Evolutionary conservation across 179 eudicot genomes (phyloP), one percentile per base, ranked within the genome.

Genomic region (Nepenthes alata): DNA sequence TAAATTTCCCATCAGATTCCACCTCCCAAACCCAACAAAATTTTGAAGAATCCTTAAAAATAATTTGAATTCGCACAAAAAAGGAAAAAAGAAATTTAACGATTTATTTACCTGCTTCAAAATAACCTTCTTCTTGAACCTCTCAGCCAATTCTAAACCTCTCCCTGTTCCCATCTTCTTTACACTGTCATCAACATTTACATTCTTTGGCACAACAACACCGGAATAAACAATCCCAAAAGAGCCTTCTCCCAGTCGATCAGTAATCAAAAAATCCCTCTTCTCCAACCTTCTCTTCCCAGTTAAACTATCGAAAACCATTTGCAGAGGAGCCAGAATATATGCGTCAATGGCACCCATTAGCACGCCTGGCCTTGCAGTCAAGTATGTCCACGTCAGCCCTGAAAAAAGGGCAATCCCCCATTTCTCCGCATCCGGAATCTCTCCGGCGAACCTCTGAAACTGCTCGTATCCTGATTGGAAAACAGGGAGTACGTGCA

Each of bases 191-290:
- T 83, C 88, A 11, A 72, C 69, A 57, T 62, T 79, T 1, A 73
- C 69, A 66, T 77, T 70, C 79, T 81, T 91, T 1, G 96, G 96
- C 63, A 91, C 81, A 60, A 86, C 51, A 25, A 81, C 78, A 14
- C 98, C 98, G 61, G 91, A 76, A 73, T 91, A 91, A 63, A 91
- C 98, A 62, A 86, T 74, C 41, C 98, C 98, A 72, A 93, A 93
- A 1, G 98, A 86, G 14, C 96, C 98, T 69, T 93, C 96, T 36
- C 98, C 96, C 57, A 93, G 36, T 51, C 78, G 80, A 11, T 76
- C 82, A 57, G 84, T 85, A 36, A 89, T 62, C 53, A 89, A 63
- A 63, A 93, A 89, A 85, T 89, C 89, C 41, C 74, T 64, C 74
- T 77, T 77, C 53, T 82, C 85, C 58, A 89, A 72, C 54, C 78